These are phyloP conservation scores for Blastobotrys persicus DNA, from an alignment of 1,139 yeast genomes.

Conservation along the genomic window DNA sequence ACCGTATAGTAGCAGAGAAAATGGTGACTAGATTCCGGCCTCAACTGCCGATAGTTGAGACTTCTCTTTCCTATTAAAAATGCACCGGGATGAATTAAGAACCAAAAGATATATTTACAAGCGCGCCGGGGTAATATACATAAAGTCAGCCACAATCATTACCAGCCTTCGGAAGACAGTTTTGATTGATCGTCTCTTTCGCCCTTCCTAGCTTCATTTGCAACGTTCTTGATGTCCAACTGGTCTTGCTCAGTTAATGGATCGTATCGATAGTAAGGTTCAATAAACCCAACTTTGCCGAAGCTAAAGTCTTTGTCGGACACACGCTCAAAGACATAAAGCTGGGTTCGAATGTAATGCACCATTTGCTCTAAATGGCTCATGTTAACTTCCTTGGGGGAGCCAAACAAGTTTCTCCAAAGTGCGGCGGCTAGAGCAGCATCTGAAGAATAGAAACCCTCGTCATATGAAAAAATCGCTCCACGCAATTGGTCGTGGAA, in stretches of 20 bases:
- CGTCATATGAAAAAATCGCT: constrained; percentile 85
- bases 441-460: constrained; percentile 81
- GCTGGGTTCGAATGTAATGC: constrained; percentile 82
- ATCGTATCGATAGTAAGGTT: constrained; percentile 78
- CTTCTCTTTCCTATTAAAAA: too few relatives aligned
- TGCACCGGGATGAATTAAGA: too few relatives aligned
- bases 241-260: constrained; percentile 49
- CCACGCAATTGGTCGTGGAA: constrained; percentile 91
- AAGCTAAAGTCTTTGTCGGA: constrained; percentile 90
- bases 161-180: constrained; percentile 25
- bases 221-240: constrained; percentile 20
- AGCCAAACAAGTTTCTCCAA: constrained; percentile 63
- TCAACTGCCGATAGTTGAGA: too few relatives aligned
- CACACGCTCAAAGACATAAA: constrained; percentile 79
- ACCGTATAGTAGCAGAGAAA: too few relatives aligned
- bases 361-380: constrained; percentile 84
- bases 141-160: background rate
- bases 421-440: constrained; percentile 82
- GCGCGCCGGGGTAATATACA: background rate
- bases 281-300: constrained; percentile 81
- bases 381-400: constrained; percentile 76
- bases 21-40: too few relatives aligned
- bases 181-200: constrained; percentile 23
- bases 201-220: constrained; percentile 18
- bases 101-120: background rate